A percentile compares a stretch with the other conserved stretches of the same genome.
phyloP scores from a whole-genome alignment of 441 rosid genomes.

The Omphalea diandra region DNA sequence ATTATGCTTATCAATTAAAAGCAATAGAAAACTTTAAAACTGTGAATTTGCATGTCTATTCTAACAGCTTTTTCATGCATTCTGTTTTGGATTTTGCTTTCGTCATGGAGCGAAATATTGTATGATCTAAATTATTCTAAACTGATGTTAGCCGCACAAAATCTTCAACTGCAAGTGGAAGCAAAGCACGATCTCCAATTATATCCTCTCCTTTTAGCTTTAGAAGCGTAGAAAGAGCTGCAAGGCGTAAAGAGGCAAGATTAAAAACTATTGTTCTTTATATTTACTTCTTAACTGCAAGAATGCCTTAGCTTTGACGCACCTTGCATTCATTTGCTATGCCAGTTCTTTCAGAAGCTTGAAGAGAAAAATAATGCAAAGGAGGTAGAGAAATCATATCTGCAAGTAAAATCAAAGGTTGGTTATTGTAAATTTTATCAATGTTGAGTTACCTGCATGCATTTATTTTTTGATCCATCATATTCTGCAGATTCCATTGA shows the following conservation, averaged over 20 bases:
- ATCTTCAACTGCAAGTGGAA: slow-evolving; percentile 40
- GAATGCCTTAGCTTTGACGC: neutral
- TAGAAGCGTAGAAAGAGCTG: slow-evolving; percentile 81
- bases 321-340: slow-evolving; percentile 23
- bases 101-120: neutral
- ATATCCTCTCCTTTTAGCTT: slow-evolving; percentile 66
- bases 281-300: slow-evolving; percentile 19
- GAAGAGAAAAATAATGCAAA: slow-evolving; percentile 54
- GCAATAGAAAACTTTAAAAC: neutral
- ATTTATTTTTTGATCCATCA: slow-evolving; percentile 1
- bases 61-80: neutral
- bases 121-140: slow-evolving; percentile 17
- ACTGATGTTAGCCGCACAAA: slow-evolving; percentile 38
- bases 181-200: slow-evolving; percentile 42
- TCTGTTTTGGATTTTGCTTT: slow-evolving; percentile 2
- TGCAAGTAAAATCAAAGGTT: slow-evolving; percentile 41
- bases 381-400: slow-evolving; percentile 39
- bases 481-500: slow-evolving; percentile 37
- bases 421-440: neutral
- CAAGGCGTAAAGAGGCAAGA: slow-evolving; percentile 78
- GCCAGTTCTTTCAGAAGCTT: slow-evolving; percentile 62
- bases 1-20: too few relatives aligned
- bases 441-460: neutral
- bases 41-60: neutral
- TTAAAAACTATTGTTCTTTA: slow-evolving; percentile 9